phyloP scores from a whole-genome alignment of 768 basidiomycete species.

The Lyophyllum shimeji region DNA sequence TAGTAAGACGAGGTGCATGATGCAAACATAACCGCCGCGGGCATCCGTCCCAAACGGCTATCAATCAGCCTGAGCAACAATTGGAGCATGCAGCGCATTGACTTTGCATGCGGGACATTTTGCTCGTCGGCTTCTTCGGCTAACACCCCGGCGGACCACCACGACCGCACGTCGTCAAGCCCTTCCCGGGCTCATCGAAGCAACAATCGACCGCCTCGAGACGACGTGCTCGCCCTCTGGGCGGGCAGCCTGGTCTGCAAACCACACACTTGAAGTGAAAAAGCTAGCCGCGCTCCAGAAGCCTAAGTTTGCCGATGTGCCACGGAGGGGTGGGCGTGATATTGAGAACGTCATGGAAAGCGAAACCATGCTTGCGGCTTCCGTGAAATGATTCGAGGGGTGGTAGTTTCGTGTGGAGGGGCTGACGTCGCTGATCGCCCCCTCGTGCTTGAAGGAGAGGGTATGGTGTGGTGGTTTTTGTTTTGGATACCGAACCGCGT shows the following conservation, averaged over 20 bases:
- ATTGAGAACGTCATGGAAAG: not conserved
- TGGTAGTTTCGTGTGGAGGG: conserved; percentile 5
- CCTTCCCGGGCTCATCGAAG: conserved; percentile 8
- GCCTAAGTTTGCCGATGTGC: conserved; percentile 4
- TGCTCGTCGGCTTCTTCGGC: no score
- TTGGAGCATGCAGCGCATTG: not conserved
- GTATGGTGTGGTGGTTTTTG: conserved; percentile 6
- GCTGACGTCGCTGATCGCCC: conserved; percentile 6
- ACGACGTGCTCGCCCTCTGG: conserved; percentile 5
- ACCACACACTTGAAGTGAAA: no score
- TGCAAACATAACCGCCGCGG: not conserved
- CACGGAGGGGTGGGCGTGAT: conserved; percentile 7
- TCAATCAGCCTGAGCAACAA: not conserved
- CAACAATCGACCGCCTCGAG: conserved; percentile 9
- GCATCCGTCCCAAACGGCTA: not conserved
- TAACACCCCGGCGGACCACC: no score
- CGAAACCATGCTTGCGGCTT: conserved; percentile 1
- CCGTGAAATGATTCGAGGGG: conserved; percentile 8
- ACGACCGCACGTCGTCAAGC: not conserved
- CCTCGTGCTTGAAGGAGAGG: not conserved
- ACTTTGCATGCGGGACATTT: not conserved
- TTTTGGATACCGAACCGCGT: conserved; percentile 2
- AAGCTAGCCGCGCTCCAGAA: conserved; percentile 5
- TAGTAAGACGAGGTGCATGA: not conserved
- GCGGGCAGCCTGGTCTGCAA: conserved; percentile 11